A percentile compares a stretch with the other conserved stretches of the same genome.
phyloP scores from a whole-genome alignment of 1,284 basidiomycete genomes.

The Coniferiporia weirii region DNA sequence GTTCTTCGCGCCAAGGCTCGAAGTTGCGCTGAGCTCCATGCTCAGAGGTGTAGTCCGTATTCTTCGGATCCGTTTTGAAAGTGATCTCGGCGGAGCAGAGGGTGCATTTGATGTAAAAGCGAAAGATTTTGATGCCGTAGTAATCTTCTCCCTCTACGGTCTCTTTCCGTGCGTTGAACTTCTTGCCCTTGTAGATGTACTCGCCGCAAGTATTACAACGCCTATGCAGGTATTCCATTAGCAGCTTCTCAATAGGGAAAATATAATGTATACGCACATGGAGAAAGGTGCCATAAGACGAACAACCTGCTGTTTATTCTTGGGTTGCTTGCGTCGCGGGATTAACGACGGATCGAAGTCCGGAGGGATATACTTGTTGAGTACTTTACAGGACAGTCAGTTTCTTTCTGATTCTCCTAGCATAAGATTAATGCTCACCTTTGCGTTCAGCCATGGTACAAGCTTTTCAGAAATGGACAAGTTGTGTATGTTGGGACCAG shows the following conservation, averaged over 20 bases:
- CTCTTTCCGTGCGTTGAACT: slow-evolving; percentile 99
- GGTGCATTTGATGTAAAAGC: slow-evolving; percentile 84
- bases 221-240: slow-evolving; percentile 35
- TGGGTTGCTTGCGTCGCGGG: slow-evolving; percentile 81
- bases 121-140: slow-evolving; percentile 94
- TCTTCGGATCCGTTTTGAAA: slow-evolving; percentile 99
- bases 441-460: slow-evolving; percentile 83
- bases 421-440: slow-evolving; percentile 39
- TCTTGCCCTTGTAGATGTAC: slow-evolving; percentile 98
- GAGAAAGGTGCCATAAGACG: slow-evolving; percentile 99
- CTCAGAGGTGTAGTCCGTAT: slow-evolving; percentile 89
- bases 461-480: neutral
- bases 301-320: slow-evolving; percentile 93
- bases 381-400: slow-evolving; percentile 41
- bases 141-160: slow-evolving; percentile 97
- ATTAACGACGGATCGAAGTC: slow-evolving; percentile 99
- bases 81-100: slow-evolving; percentile 97
- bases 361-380: slow-evolving; percentile 90
- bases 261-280: slow-evolving; percentile 54
- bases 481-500: too few species aligned
- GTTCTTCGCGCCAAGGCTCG: slow-evolving; percentile 85
- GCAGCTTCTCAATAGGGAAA: neutral
- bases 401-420: slow-evolving; percentile 6
- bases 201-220: slow-evolving; percentile 94
- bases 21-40: slow-evolving; percentile 94